Evolutionary conservation across 805 yeast genomes (phyloP).

Genomic region (Blastobotrys mokoenaii): DNA sequence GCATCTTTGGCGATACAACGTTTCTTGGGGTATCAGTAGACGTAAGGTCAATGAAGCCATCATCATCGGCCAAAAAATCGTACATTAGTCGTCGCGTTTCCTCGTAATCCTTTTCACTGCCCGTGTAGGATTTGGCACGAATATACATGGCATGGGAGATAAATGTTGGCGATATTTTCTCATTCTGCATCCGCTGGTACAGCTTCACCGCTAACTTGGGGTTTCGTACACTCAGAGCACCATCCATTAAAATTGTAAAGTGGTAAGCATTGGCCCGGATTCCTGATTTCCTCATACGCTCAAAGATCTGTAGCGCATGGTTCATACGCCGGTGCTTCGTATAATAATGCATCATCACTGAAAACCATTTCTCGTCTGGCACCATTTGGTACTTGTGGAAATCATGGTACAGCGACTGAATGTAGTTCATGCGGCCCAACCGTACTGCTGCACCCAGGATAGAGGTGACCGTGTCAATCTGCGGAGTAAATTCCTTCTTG

Average conservation of each 20-base stretch:
- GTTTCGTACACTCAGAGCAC: slow-evolving; percentile 9
- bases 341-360: slow-evolving; percentile 27
- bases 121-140: slow-evolving; percentile 7
- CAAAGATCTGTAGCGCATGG: slow-evolving; percentile 29
- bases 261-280: slow-evolving; percentile 16
- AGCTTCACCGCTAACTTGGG: slow-evolving; percentile 12
- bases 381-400: slow-evolving; percentile 21
- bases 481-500: slow-evolving; percentile 10
- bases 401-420: slow-evolving; percentile 20
- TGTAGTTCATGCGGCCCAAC: slow-evolving; percentile 1
- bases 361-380: slow-evolving; percentile 25
- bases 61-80: slow-evolving; percentile 10
- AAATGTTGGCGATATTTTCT: slow-evolving; percentile 16
- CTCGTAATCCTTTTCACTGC: not conserved
- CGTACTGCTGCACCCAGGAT: slow-evolving; percentile 19
- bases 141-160: slow-evolving; percentile 20
- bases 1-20: slow-evolving; percentile 18
- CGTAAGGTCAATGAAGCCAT: slow-evolving; percentile 18
- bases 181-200: slow-evolving; percentile 12
- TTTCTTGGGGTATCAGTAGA: slow-evolving; percentile 22
- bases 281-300: slow-evolving; percentile 16
- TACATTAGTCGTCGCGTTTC: slow-evolving; percentile 12
- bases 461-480: slow-evolving; percentile 20
- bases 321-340: slow-evolving; percentile 28
- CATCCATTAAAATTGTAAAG: slow-evolving; percentile 20